Percentiles rank a stretch among this genome's conserved stretches.
phyloP scores from a whole-genome alignment of 2,329 filamentous ascomycete species.

The Colletotrichum destructivum region DNA sequence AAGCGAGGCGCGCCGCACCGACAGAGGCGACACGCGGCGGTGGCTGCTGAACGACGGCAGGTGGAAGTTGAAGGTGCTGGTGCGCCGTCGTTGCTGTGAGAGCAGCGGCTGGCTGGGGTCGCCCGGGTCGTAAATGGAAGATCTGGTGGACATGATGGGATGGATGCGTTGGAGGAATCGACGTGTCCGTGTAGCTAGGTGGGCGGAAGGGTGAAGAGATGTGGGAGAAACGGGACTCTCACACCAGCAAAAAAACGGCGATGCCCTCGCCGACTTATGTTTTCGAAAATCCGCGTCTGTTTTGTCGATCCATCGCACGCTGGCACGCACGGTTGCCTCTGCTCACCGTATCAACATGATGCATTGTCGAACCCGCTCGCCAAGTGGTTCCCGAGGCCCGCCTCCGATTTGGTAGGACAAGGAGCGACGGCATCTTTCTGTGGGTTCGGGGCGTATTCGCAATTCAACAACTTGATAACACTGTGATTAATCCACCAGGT shows the following conservation, averaged over 20 bases:
- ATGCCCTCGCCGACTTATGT: conserved; percentile 2
- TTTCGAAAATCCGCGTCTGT: background rate
- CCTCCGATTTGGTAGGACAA: conserved; percentile 13
- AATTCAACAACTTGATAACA: conserved; percentile 1
- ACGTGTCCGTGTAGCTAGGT: background rate
- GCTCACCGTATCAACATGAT: conserved; percentile 17
- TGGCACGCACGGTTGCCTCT: conserved; percentile 1
- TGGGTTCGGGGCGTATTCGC: background rate
- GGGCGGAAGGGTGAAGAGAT: background rate
- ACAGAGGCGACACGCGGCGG: conserved; percentile 24
- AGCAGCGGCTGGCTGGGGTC: conserved; percentile 34
- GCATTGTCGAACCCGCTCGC: conserved; percentile 13
- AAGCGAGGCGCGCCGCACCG: conserved; percentile 31
- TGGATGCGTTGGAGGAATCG: background rate
- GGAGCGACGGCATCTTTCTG: background rate
- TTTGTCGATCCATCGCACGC: conserved; percentile 4
- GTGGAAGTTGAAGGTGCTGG: conserved; percentile 22
- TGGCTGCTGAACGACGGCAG: conserved; percentile 19
- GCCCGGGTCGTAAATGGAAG: conserved; percentile 35
- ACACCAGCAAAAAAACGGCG: background rate
- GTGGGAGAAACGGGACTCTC: background rate
- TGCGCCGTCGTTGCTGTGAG: conserved; percentile 22
- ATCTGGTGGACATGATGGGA: conserved; percentile 28
- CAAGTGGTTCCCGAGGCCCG: conserved; percentile 5
- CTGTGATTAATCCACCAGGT: background rate